Conservation (phyloP, 192 early-diverging fungal genomes). For the Coemansia sp. region DNA sequence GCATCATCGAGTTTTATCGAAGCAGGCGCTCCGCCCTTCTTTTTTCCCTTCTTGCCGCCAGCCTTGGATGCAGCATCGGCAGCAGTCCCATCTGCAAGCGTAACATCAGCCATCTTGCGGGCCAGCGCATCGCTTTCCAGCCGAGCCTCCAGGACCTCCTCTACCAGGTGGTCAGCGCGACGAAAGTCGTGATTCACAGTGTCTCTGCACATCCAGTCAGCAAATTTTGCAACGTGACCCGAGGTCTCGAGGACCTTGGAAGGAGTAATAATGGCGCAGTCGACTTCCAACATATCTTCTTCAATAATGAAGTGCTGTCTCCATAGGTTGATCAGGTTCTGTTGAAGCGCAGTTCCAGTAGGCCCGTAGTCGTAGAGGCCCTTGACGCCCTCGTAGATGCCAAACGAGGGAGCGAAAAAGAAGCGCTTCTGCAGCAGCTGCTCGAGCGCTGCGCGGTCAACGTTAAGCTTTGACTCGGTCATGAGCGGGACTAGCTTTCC, state of each 20-base stretch:
- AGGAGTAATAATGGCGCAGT: constrained; percentile 97
- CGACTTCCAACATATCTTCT: constrained; percentile 99
- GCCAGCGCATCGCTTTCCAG: constrained; percentile 83
- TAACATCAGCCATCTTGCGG: constrained; percentile 49
- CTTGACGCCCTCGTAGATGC: constrained; percentile 93
- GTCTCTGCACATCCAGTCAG: constrained; percentile 98
- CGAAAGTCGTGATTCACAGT: constrained; percentile 88
- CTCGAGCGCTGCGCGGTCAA: constrained; percentile 69
- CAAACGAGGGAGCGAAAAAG: constrained; percentile 94
- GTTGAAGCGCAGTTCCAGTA: constrained; percentile 87
- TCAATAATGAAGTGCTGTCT: constrained; percentile 97
- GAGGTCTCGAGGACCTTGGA: constrained; percentile 95
- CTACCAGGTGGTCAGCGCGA: constrained; percentile 96
- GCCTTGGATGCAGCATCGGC: constrained; percentile 28
- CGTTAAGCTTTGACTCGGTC: constrained; percentile 31
- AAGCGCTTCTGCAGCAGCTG: constrained; percentile 86
- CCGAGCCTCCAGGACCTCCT: constrained; percentile 87
- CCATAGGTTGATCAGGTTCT: constrained; percentile 87
- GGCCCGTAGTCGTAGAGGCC: constrained; percentile 99
- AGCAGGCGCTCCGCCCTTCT: constrained; percentile 67
- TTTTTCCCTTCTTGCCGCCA: constrained; percentile 58
- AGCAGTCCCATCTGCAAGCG: constrained; percentile 25
- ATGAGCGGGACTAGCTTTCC: constrained; percentile 24
- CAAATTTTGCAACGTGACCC: constrained; percentile 98
- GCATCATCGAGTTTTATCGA: constrained; percentile 63